These are phyloP conservation scores for Nothomitra cinnamomea DNA, from an alignment of 2,329 filamentous ascomycete species.

Conservation along the genomic window DNA sequence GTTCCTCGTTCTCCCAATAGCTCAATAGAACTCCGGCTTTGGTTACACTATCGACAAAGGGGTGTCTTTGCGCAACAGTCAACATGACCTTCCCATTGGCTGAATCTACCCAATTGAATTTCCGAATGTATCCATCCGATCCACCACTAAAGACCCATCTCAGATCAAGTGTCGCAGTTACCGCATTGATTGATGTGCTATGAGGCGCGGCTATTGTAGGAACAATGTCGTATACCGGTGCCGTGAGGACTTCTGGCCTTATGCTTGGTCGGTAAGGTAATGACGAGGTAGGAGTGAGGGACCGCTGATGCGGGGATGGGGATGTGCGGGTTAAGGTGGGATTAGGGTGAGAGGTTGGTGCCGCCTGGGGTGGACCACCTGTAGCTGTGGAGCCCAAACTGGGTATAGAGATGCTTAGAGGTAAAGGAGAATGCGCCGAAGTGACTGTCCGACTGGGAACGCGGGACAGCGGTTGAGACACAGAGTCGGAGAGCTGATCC, in stretches of 20 bases:
- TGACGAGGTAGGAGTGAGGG: conserved; percentile 16
- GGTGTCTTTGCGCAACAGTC: conserved; percentile 88
- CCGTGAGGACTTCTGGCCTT: conserved; percentile 63
- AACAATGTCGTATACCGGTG: conserved; percentile 79
- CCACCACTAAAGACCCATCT: conserved; percentile 91
- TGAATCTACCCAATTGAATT: conserved; percentile 89
- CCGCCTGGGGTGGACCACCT: background rate
- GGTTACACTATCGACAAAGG: conserved; percentile 91
- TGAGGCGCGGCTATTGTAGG: conserved; percentile 95
- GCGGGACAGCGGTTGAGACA: conserved; percentile 1
- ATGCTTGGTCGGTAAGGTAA: conserved; percentile 41
- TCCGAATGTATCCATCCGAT: conserved; percentile 86
- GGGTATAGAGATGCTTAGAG: background rate
- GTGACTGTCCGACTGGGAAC: conserved; percentile 1
- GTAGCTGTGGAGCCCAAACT: background rate
- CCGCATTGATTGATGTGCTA: conserved; percentile 84
- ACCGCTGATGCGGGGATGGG: conserved; percentile 24
- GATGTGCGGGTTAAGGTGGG: conserved; percentile 31
- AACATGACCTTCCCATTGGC: conserved; percentile 87
- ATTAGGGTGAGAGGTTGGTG: conserved; percentile 18
- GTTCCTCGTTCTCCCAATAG: conserved; percentile 97
- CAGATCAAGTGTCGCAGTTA: conserved; percentile 84
- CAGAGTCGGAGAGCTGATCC: background rate
- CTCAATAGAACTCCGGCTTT: conserved; percentile 90
- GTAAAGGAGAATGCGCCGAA: conserved; percentile 3